A percentile compares a stretch with the other conserved stretches of the same genome.
Evolutionary conservation across 1,284 basidiomycete genomes (phyloP).

Genomic region (Austroboletus niveus): DNA sequence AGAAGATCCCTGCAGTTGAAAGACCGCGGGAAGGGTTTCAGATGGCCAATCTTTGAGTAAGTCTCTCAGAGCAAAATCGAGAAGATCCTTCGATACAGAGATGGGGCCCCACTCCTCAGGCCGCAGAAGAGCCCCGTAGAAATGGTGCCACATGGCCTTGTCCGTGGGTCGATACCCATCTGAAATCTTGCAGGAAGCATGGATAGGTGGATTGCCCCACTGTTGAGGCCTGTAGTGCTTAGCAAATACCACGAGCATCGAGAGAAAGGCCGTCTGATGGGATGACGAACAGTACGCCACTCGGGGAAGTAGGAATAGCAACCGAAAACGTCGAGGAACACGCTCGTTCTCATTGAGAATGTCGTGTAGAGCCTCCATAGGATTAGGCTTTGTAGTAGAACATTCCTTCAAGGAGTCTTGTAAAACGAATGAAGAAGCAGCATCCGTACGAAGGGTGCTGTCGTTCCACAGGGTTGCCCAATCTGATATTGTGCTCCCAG

Average conservation of each 20-base stretch:
- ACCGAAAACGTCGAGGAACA: neutral
- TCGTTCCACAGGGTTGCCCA: neutral
- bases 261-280: neutral
- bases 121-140: neutral
- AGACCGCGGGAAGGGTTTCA: neutral
- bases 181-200: neutral
- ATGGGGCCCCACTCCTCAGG: neutral
- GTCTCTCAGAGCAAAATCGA: neutral
- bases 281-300: neutral
- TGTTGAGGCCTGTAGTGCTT: neutral
- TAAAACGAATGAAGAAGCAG: neutral
- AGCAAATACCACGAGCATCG: neutral
- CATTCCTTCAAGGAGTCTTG: neutral
- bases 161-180: neutral
- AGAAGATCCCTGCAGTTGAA: neutral
- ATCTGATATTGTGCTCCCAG: neutral
- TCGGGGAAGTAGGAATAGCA: neutral
- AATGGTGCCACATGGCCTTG: neutral
- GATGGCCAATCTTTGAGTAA: neutral
- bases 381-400: neutral
- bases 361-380: neutral
- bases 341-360: neutral
- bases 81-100: neutral
- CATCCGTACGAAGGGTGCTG: neutral
- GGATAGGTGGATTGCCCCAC: neutral